phyloP scores from a whole-genome alignment of 768 basidiomycete species.

The Asterophora lycoperdoides region DNA sequence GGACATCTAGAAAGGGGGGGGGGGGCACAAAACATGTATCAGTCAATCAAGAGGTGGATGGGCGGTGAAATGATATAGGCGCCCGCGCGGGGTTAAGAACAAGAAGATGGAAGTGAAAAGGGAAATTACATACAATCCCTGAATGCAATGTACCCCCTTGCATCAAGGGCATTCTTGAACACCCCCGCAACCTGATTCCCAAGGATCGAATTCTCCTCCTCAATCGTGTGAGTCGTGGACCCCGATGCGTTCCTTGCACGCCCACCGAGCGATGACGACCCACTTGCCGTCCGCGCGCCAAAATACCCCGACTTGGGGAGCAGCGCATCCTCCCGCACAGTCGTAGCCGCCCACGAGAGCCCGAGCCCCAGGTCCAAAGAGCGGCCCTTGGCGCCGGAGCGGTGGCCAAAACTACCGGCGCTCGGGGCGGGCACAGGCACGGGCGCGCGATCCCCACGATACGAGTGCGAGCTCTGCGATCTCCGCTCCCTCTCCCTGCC shows the following conservation, averaged over 20 bases:
- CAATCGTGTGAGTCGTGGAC: conserved; percentile 18
- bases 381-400: conserved; percentile 56
- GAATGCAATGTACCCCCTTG: conserved; percentile 44
- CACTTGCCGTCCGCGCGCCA: conserved; percentile 26
- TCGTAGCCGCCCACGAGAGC: conserved; percentile 68
- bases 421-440: conserved; percentile 31
- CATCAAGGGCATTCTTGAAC: conserved; percentile 44
- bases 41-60: too few species aligned
- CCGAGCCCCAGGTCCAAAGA: conserved; percentile 70
- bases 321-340: conserved; percentile 62
- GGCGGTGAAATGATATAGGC: conserved; percentile 5
- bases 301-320: conserved; percentile 44
- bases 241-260: conserved; percentile 21
- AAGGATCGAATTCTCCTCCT: conserved; percentile 28
- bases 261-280: conserved; percentile 21
- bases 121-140: conserved; percentile 55
- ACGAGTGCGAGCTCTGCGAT: conserved; percentile 14
- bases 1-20: conserved; percentile 52
- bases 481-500: conserved; percentile 25
- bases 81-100: too few species aligned
- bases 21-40: too few species aligned
- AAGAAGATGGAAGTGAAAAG: conserved; percentile 7
- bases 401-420: conserved; percentile 29
- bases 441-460: conserved; percentile 27
- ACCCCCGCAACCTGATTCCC: conserved; percentile 45